Conservation (phyloP, 2,329 filamentous ascomycete species). For the Metarhizium humberi region DNA sequence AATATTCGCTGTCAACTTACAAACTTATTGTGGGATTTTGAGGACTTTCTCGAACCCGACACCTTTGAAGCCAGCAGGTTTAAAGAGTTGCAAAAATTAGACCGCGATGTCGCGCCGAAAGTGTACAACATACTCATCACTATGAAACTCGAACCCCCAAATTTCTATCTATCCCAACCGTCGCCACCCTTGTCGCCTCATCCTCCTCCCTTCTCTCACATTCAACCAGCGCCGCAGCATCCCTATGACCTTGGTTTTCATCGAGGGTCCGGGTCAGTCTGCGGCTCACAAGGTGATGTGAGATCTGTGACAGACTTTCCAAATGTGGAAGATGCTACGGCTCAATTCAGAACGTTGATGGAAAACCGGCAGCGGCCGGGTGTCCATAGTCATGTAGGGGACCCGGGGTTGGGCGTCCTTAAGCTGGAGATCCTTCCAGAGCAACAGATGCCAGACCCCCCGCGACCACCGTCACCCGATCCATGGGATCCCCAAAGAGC, state of each 20-base stretch:
- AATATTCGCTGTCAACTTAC: slow-evolving; percentile 36
- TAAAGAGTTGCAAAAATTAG: slow-evolving; percentile 35
- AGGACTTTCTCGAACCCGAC: slow-evolving; percentile 41
- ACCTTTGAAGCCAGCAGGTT: slow-evolving; percentile 43
- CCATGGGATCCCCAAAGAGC: slow-evolving; percentile 30
- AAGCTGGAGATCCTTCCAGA: slow-evolving; percentile 3
- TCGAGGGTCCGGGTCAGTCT: slow-evolving; percentile 1
- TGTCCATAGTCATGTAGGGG: background rate
- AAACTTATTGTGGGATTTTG: slow-evolving; percentile 46
- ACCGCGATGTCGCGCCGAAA: slow-evolving; percentile 37
- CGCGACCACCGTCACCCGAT: slow-evolving; percentile 29
- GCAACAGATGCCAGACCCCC: slow-evolving; percentile 15
- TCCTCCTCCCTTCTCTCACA: slow-evolving; percentile 5
- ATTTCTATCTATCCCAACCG: slow-evolving; percentile 13
- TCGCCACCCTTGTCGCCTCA: slow-evolving; percentile 19
- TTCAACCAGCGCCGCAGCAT: slow-evolving; percentile 2
- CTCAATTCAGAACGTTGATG: slow-evolving; percentile 19
- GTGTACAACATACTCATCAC: slow-evolving; percentile 42
- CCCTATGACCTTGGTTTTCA: background rate
- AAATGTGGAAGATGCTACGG: slow-evolving; percentile 19
- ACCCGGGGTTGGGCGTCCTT: background rate
- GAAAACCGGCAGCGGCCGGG: background rate
- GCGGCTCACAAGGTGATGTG: slow-evolving; percentile 2
- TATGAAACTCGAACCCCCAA: slow-evolving; percentile 38
- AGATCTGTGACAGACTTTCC: slow-evolving; percentile 1